Conservation (phyloP, 495 filamentous ascomycete genomes). For the Melanomma pulvis-pyrius region DNA sequence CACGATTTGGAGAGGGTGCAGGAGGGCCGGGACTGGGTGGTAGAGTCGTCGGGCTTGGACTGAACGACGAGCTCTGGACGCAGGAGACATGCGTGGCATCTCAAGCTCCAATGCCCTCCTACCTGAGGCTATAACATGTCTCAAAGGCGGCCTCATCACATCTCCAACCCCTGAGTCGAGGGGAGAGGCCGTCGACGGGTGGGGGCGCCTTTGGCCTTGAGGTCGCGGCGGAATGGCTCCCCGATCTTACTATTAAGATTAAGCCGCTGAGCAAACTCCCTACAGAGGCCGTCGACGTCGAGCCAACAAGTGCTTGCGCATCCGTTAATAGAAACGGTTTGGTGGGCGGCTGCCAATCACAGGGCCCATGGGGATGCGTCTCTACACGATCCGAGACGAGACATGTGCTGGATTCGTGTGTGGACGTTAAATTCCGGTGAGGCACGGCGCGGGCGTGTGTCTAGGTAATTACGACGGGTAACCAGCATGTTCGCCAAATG, state of each 20-base stretch:
- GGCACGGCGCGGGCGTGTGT: slow-evolving; percentile 23
- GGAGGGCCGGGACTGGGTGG: slow-evolving; percentile 15
- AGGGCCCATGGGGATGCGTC: not conserved
- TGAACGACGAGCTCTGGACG: slow-evolving; percentile 6
- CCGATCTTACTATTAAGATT: slow-evolving; percentile 40
- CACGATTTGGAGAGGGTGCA: not conserved
- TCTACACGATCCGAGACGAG: slow-evolving; percentile 28
- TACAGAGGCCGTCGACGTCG: not conserved
- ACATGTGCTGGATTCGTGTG: slow-evolving; percentile 33
- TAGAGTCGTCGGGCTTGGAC: slow-evolving; percentile 17
- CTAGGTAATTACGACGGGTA: slow-evolving; percentile 3
- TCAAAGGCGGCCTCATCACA: slow-evolving; percentile 30
- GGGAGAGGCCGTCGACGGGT: not conserved
- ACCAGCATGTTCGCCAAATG: slow-evolving; percentile 8
- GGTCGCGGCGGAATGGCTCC: slow-evolving; percentile 23
- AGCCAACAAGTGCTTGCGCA: slow-evolving; percentile 19
- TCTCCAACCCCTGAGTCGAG: slow-evolving; percentile 33
- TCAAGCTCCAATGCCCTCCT: slow-evolving; percentile 27
- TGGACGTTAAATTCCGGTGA: slow-evolving; percentile 23
- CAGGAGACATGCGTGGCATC: slow-evolving; percentile 34
- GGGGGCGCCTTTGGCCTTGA: slow-evolving; percentile 7
- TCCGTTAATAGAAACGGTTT: slow-evolving; percentile 33
- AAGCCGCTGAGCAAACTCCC: slow-evolving; percentile 12
- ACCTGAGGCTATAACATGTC: slow-evolving; percentile 21
- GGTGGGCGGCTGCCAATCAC: slow-evolving; percentile 32